phyloP scores from a whole-genome alignment of 495 filamentous ascomycete species.

The Tuber magnatum region DNA sequence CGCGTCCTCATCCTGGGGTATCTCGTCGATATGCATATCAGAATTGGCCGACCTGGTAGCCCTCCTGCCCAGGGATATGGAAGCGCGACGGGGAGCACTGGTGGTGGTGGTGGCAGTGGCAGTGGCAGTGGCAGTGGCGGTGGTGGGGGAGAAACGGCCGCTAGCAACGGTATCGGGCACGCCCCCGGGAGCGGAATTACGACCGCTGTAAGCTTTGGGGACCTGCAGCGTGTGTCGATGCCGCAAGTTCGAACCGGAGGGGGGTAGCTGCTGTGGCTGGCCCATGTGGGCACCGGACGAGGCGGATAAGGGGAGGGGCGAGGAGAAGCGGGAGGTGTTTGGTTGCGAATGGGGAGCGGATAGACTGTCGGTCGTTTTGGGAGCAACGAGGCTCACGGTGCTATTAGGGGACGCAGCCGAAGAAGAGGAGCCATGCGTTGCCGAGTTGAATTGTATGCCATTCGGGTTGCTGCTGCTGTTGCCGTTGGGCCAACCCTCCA shows the following conservation, averaged over 20 bases:
- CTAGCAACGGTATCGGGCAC: constrained; percentile 58
- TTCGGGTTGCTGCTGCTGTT: constrained; percentile 19
- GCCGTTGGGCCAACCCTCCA: constrained; percentile 19
- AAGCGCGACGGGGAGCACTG: constrained; percentile 61
- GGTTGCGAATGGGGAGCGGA: constrained; percentile 19
- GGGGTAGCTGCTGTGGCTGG: constrained; percentile 28
- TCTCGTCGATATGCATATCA: constrained; percentile 72
- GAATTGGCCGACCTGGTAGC: constrained; percentile 78
- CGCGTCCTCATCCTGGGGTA: constrained; percentile 81
- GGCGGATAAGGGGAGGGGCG: constrained; percentile 14
- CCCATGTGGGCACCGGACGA: constrained; percentile 13
- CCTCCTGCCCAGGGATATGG: constrained; percentile 69
- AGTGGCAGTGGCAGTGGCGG: constrained; percentile 49
- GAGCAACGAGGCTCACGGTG: constrained; percentile 13
- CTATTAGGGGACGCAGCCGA: constrained; percentile 11
- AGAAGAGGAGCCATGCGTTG: constrained; percentile 19
- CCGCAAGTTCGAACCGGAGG: constrained; percentile 30
- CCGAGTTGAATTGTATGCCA: constrained; percentile 16
- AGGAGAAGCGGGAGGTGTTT: constrained; percentile 32
- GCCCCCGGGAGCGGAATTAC: constrained; percentile 53
- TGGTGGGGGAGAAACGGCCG: constrained; percentile 79
- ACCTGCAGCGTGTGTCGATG: constrained; percentile 91
- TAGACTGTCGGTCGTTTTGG: constrained; percentile 22
- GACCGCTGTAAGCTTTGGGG: constrained; percentile 51
- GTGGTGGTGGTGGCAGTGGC: constrained; percentile 49